Percentiles rank a stretch among this genome's conserved stretches.
Conservation (phyloP, 2,329 filamentous ascomycete genomes). For the Trichoderma atrobrunneum region DNA sequence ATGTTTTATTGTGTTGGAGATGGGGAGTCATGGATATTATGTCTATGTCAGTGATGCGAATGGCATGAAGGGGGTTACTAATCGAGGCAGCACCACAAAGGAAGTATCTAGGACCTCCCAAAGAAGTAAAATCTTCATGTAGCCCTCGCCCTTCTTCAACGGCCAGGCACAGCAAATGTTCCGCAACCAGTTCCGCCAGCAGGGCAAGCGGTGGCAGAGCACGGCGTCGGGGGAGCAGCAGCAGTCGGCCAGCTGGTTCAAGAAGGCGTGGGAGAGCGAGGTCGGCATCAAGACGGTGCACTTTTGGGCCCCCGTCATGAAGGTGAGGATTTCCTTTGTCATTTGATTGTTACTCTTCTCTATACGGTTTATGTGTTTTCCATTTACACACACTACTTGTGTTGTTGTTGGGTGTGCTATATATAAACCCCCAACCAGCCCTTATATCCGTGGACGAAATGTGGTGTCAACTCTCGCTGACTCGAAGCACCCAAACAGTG, state of each 20-base stretch:
- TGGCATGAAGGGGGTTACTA: too few species aligned
- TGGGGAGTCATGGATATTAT: too few species aligned
- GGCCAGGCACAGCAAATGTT: conserved; percentile 47
- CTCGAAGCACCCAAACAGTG: conserved; percentile 54
- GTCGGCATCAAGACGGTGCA: conserved; percentile 90
- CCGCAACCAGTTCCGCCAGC: conserved; percentile 41
- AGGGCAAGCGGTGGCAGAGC: conserved; percentile 66
- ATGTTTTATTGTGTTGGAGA: too few species aligned
- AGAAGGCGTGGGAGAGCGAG: conserved; percentile 80
- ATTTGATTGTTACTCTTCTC: background rate
- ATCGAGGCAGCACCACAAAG: too few species aligned
- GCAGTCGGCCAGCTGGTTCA: conserved; percentile 56
- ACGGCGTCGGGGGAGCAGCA: conserved; percentile 48
- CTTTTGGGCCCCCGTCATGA: conserved; percentile 99
- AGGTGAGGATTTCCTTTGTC: conserved; percentile 37
- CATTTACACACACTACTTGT: background rate
- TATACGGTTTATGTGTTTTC: background rate
- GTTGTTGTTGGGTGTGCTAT: background rate
- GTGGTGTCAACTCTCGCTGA: background rate
- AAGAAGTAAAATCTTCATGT: too few species aligned
- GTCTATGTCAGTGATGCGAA: too few species aligned
- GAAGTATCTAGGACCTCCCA: too few species aligned
- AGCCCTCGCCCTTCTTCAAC: conserved; percentile 28
- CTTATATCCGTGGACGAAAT: background rate
- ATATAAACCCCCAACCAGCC: background rate